phyloP scores from a whole-genome alignment of 208 protist genomes.

The Naegleria gruberi region DNA sequence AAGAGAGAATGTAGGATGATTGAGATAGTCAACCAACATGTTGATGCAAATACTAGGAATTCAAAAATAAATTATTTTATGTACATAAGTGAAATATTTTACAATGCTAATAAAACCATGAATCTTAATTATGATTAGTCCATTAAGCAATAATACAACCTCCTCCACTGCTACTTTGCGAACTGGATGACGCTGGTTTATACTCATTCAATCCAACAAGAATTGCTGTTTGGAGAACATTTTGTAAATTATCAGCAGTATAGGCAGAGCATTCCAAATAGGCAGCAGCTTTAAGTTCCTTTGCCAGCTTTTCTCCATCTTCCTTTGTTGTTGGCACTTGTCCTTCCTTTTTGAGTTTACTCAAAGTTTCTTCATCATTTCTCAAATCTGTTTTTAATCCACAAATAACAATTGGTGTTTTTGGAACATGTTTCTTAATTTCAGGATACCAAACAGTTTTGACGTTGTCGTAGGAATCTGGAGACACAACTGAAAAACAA shows the following conservation, averaged over 20 bases:
- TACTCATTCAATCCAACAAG: neutral
- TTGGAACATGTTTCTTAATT: neutral
- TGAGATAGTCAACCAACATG: too few species aligned
- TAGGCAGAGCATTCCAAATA: neutral
- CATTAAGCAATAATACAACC: too few species aligned
- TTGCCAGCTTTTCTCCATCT: neutral
- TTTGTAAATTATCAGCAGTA: constrained; percentile 51
- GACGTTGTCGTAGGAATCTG: neutral
- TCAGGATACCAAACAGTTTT: constrained; percentile 3
- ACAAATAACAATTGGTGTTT: neutral
- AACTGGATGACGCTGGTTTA: too few species aligned
- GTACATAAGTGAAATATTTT: too few species aligned
- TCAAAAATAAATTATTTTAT: too few species aligned
- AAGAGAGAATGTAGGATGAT: too few species aligned
- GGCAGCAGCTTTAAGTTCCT: neutral
- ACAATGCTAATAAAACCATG: too few species aligned
- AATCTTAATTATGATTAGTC: too few species aligned
- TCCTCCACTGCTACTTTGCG: too few species aligned
- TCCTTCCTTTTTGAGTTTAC: neutral
- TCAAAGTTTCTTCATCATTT: neutral
- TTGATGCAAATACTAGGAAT: too few species aligned
- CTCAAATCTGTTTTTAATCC: neutral
- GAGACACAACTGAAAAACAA: neutral
- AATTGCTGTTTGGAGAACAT: constrained; percentile 65
- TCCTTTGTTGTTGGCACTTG: neutral